Evolutionary conservation across 768 basidiomycete species (phyloP), one percentile per base, ranked within the genome.

Genomic region (Agaricus sinodeliciosus): DNA sequence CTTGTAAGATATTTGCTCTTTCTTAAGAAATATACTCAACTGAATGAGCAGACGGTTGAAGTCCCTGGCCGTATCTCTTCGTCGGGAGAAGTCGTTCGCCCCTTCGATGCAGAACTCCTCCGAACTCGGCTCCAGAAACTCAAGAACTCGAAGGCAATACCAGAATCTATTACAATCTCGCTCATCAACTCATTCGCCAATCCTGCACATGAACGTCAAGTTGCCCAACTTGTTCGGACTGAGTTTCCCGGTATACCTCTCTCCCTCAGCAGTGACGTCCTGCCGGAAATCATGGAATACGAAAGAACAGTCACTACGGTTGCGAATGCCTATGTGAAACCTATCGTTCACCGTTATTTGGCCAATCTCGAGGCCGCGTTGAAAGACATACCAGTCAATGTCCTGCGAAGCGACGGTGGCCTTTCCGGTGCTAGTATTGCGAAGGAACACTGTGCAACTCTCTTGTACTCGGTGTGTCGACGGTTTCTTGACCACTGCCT

Each of bases 101-200:
- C 62, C 2, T 59, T 65, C 36, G 62, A 67, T 31, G 57, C 48
- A 35, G 25, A 45, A 42, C 22, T 58, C 3, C 59, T 67, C 31
- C 59, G 57, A 41, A n/a, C 49, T 9, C 56, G 62, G 2, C 48
- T 65, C 11, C 44, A 51, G 27, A 28, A 39, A 5, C 55, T 65
- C 54, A 65, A 62, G 48, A 16, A 25, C 16, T 48, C 59, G n/a
- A 36, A 47, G 4, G 39, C 48, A 26, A 51, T 48, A 22, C 60
- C 60, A 6, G 64, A 65, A 43, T 59, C 63, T 1, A 60, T 65
- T 31, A 63, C 62, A 2, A 62, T 65, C 8, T 65, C 62, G 7
- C 59, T 65, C 27, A 63, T 65, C 9, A 64, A 65, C 37, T 63
- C 63, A 9, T 65, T 65, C 41, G 60, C 59, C 3, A 65, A 64